Evolutionary conservation across 805 yeast species (phyloP), one percentile per base, ranked within the genome.

Genomic region (Cyberlindnera japonica): DNA sequence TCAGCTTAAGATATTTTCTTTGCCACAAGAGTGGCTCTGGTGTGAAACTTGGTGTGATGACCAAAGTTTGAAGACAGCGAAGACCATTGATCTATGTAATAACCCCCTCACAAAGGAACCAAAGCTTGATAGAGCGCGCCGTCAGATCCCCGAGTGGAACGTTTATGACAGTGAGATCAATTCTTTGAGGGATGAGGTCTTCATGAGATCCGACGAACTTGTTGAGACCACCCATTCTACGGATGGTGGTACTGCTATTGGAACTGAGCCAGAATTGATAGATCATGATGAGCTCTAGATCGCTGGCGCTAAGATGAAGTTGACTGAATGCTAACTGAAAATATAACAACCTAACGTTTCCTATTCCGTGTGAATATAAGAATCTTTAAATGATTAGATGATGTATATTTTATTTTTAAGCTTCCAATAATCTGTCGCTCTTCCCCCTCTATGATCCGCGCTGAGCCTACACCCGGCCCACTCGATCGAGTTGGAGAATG

Each of bases 1-100:
- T 17, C 59, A 62, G 21, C 61, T 91, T 22, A 82, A 81, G 36
- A 88, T 88, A 15, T 74, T 68, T 53, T 81, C 93, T 8, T 65
- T 87, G 32, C 85, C 88, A 3, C 81, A 81, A 50, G 90, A 85
- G 33, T 87, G 95, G 95, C 65, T 86, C 27, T 88, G 95, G 95
- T 88, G 95, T 63, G 95, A 87, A 55, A 87, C 95, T 0, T 87
- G 95, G 95, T 85, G 95, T 59, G 70, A 79, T 22, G 85, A 80
- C 47, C 82, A 72, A 36, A 65, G 76, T 24, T 62, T 82, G 43
- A 58, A 58, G 39, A 63, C 65, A 0, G 95, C 95, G 3, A 83
- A 79, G 57, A 83, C 90, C 10, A 83, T 87, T 46, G 95, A 87
- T 54, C 64, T 87, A 45, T 87, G 95, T 63, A 83, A 83, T 58